These are phyloP conservation scores for Paramecium caudatum DNA, from an alignment of 73 alveolate genomes.

Conservation along the genomic window DNA sequence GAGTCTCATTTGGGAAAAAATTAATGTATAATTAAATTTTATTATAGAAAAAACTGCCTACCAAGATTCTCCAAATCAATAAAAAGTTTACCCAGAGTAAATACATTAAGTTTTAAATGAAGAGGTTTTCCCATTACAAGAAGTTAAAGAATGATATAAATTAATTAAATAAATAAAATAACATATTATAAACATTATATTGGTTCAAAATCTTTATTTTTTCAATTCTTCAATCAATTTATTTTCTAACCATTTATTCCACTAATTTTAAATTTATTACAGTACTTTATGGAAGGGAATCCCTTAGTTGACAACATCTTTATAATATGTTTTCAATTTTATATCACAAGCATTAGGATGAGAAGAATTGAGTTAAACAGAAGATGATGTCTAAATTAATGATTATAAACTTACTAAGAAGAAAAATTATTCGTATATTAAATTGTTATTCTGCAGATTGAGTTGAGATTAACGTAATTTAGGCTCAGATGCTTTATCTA, in stretches of 20 bases:
- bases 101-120: too few relatives aligned
- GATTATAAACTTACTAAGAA: background rate
- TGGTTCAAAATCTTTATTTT: too few relatives aligned
- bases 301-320: background rate
- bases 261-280: background rate
- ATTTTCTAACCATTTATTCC: background rate
- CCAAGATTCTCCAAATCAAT: background rate
- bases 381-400: background rate
- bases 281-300: background rate
- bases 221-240: background rate
- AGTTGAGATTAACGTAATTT: background rate
- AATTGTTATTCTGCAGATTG: too few relatives aligned
- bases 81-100: conserved; percentile 16
- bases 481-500: background rate
- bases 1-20: background rate
- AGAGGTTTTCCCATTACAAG: too few relatives aligned
- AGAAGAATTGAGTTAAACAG: background rate
- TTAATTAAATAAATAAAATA: too few relatives aligned
- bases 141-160: too few relatives aligned
- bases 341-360: background rate
- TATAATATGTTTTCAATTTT: background rate
- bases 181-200: too few relatives aligned
- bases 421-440: background rate
- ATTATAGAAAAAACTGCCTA: conserved; percentile 12
- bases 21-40: background rate